Percentiles rank a stretch among this genome's conserved stretches.
These are phyloP conservation scores for Geranium rotundifolium DNA, from an alignment of 345 rosid species.

Conservation along the genomic window DNA sequence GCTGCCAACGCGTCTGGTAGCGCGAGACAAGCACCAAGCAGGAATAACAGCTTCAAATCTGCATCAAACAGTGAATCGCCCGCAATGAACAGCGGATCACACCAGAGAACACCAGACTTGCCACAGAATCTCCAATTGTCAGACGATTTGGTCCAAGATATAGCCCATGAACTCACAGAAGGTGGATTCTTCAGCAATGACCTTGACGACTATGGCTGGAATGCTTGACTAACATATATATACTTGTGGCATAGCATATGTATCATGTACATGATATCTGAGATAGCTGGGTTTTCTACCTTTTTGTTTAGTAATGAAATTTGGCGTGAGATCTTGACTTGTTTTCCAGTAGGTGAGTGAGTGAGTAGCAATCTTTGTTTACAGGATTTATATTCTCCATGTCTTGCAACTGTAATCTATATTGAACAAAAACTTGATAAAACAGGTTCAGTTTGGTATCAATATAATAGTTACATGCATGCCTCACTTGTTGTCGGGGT, in stretches of 20 bases:
- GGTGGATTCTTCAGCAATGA: slow-evolving; percentile 57
- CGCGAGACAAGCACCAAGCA: slow-evolving; percentile 33
- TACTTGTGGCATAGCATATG: slow-evolving; percentile 5
- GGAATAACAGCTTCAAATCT: slow-evolving; percentile 55
- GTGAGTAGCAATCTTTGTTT: slow-evolving; percentile 14
- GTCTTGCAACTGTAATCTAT: slow-evolving; percentile 55
- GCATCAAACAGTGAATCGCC: slow-evolving; percentile 50
- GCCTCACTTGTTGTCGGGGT: too few relatives aligned
- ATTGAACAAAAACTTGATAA: too few relatives aligned
- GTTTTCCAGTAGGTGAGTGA: slow-evolving; percentile 12
- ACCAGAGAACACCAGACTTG: slow-evolving; percentile 36
- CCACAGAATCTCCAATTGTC: slow-evolving; percentile 18
- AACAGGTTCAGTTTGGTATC: too few relatives aligned
- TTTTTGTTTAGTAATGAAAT: slow-evolving; percentile 12
- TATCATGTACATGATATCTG: slow-evolving; percentile 34
- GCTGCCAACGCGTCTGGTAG: slow-evolving; percentile 31
- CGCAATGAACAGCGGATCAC: slow-evolving; percentile 32
- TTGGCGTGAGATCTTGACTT: slow-evolving; percentile 25
- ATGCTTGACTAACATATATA: slow-evolving; percentile 31
- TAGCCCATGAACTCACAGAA: slow-evolving; percentile 49
- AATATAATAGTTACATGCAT: too few relatives aligned
- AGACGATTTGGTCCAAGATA: slow-evolving; percentile 53
- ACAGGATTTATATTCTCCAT: slow-evolving; percentile 12
- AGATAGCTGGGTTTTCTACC: too few relatives aligned
- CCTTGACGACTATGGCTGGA: slow-evolving; percentile 65